Percentiles rank a stretch among this genome's conserved stretches.
phyloP scores from a whole-genome alignment of 768 basidiomycete genomes.

The Suillus plorans region DNA sequence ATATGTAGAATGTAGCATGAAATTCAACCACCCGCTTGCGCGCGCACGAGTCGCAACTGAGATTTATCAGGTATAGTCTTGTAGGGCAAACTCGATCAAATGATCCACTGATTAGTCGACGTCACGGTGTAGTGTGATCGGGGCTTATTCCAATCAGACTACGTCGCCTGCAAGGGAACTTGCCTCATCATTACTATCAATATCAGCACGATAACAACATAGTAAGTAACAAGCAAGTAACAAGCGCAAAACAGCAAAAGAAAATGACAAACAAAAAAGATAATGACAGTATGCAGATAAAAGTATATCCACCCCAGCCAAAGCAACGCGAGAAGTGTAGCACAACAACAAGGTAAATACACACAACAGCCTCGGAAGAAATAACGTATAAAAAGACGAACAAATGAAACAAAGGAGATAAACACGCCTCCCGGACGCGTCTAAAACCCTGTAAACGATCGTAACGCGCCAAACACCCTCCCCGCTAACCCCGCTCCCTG shows the following conservation, averaged over 20 bases:
- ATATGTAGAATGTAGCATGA: no score
- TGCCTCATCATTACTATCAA: background rate
- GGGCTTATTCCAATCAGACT: background rate
- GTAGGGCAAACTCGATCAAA: no score
- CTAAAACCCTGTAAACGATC: conserved; percentile 1
- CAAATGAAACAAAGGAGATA: background rate
- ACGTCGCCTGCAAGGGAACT: background rate
- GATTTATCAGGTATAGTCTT: no score
- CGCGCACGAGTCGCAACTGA: no score
- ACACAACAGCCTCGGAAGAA: background rate
- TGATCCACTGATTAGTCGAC: no score
- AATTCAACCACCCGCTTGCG: no score
- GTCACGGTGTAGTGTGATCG: background rate
- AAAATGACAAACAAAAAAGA: background rate
- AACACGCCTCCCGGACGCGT: no score
- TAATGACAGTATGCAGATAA: background rate
- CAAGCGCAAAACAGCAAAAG: background rate
- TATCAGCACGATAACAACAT: background rate
- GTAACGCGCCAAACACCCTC: background rate
- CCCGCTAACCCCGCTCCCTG: background rate
- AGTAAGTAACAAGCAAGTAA: background rate
- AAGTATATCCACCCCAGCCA: background rate
- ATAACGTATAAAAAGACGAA: background rate
- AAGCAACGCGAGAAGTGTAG: background rate
- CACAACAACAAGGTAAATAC: background rate